phyloP scores from a whole-genome alignment of 495 filamentous ascomycete genomes.

The Trichoderma virens region DNA sequence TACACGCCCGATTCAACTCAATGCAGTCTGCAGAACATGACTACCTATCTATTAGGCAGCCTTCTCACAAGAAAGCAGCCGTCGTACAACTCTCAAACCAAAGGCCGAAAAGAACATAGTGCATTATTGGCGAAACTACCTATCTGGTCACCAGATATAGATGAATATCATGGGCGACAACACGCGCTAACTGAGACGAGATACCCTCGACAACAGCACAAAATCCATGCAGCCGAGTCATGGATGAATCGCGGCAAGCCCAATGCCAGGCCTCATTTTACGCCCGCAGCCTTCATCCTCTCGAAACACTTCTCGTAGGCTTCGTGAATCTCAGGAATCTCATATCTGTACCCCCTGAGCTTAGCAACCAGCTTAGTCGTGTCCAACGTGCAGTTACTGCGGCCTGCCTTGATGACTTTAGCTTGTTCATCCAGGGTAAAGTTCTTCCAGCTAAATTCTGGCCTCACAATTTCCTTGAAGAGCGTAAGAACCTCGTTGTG shows the following conservation, averaged over 20 bases:
- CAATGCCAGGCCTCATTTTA: constrained; percentile 24
- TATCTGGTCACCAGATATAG: too few relatives aligned
- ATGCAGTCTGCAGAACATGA: too few relatives aligned
- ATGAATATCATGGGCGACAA: too few relatives aligned
- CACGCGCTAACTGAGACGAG: too few relatives aligned
- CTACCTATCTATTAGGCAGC: too few relatives aligned
- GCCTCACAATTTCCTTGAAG: constrained; percentile 54
- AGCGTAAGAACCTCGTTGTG: constrained; percentile 59
- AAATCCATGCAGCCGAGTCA: not conserved
- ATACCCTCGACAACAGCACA: not conserved
- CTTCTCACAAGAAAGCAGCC: too few relatives aligned
- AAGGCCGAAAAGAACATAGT: too few relatives aligned
- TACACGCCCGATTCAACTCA: too few relatives aligned
- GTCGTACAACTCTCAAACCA: too few relatives aligned
- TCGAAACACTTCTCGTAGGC: constrained; percentile 55
- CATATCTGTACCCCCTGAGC: constrained; percentile 50
- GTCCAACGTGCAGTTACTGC: constrained; percentile 58
- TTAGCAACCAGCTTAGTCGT: constrained; percentile 52
- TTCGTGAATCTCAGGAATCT: constrained; percentile 54
- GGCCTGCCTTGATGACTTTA: constrained; percentile 57
- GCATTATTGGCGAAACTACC: too few relatives aligned
- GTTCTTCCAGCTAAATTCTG: constrained; percentile 57
- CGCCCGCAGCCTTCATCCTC: constrained; percentile 52
- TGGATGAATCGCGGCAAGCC: not conserved
- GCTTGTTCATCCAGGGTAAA: constrained; percentile 58